A percentile compares a stretch with the other conserved stretches of the same genome.
phyloP scores from a whole-genome alignment of 2,329 filamentous ascomycete species.

The Lachnellula occidentalis region DNA sequence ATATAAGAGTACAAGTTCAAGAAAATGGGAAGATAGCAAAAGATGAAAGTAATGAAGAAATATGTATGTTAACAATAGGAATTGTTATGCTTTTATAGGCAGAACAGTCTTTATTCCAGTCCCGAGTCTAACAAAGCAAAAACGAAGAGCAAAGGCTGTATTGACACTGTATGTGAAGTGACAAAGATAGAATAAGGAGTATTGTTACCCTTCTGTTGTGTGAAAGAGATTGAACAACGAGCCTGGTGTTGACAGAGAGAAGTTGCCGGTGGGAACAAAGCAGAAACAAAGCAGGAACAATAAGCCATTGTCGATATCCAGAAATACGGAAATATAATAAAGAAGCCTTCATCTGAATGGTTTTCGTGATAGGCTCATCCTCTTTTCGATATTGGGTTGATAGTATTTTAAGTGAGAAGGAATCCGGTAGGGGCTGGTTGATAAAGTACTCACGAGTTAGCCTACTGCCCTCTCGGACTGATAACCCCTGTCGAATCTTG shows the following conservation, averaged over 20 bases:
- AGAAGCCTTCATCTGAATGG: not conserved
- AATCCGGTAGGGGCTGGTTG: too few relatives aligned
- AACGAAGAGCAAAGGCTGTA: not conserved
- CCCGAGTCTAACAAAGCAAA: not conserved
- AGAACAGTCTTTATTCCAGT: not conserved
- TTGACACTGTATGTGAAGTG: not conserved
- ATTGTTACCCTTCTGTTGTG: not conserved
- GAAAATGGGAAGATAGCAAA: slow-evolving; percentile 1
- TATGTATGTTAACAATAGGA: slow-evolving; percentile 6
- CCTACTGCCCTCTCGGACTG: too few relatives aligned
- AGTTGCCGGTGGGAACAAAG: not conserved
- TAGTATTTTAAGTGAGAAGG: not conserved
- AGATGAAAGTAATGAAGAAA: not conserved
- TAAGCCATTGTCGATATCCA: not conserved
- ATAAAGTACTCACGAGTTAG: too few relatives aligned
- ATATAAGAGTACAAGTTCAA: not conserved
- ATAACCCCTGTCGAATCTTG: too few relatives aligned
- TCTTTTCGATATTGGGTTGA: not conserved
- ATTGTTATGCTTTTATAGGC: slow-evolving; percentile 9
- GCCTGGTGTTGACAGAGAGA: not conserved
- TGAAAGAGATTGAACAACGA: not conserved
- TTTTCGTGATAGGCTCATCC: not conserved
- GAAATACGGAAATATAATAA: not conserved
- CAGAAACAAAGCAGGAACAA: not conserved
- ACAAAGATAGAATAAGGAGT: not conserved